Base-by-base conservation (phyloP, 768 basidiomycete species). In the Mrakia hoshinonis region DNA sequence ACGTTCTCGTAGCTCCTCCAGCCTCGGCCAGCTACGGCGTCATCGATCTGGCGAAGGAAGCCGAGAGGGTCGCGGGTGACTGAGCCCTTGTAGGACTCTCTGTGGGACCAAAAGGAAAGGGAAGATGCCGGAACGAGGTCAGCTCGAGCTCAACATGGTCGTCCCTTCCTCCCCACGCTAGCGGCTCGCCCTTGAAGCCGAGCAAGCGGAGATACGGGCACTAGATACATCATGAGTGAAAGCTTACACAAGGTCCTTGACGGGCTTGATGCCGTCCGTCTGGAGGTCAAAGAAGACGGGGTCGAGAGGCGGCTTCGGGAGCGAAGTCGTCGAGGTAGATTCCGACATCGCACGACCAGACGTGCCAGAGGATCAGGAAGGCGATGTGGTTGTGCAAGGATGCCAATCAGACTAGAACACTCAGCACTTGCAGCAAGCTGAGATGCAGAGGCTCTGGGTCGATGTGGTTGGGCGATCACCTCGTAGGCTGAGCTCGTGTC, bases 161-260 rank as follows among this genome's bases (percentile, higher is more conserved):
- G 39, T 67, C 51, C 39, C 24, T 24, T 48, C 63, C 24, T 18
- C 12, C 43, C n/a, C n/a, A 12, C 63, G n/a, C 20, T 13, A 22
- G 18, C 20, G 24, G 22, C 6, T 64, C 36, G 1, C 63, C 13
- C 48, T 15, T 5, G 29, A 10, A 49, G 20, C 48, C 22, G 34
- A 43, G 11, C 1, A 31, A n/a, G n/a, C n/a, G n/a, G n/a, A n/a
- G n/a, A n/a, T n/a, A n/a, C n/a, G n/a, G n/a, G n/a, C n/a, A 18
- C 11, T 15, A 29, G n/a, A 51, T 29, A 31, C 1, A 9, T 9
- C 24, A 11, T 31, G 5, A 3, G 1, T 5, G 54, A 31, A 13
- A 12, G 62, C 68, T 18, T 6, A 62, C 68, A 69, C 48, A 2
- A 69, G 48, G 29, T 69, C 68, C 60, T 63, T 58, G n/a, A 69